Percentiles rank a stretch among this genome's conserved stretches.
phyloP scores from a whole-genome alignment of 139 green algal genomes.

The Bryopsis sp. region DNA sequence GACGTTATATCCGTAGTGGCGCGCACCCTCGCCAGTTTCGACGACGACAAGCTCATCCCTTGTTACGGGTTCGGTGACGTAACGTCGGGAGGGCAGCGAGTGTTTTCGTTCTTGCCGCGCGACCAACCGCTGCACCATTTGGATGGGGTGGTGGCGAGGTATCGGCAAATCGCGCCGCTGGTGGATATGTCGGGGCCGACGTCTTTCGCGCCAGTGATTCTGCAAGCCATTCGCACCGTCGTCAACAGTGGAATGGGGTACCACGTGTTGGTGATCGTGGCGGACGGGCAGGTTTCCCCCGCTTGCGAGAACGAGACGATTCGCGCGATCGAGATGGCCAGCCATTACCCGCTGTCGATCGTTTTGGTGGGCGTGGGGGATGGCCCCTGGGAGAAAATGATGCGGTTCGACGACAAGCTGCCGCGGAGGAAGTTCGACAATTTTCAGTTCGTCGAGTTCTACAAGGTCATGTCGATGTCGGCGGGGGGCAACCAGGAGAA shows the following conservation, averaged over 20 bases:
- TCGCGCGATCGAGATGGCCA: background rate
- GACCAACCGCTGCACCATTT: constrained; percentile 18
- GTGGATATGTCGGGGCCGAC: constrained; percentile 31
- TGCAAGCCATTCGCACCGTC: constrained; percentile 26
- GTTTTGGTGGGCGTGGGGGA: constrained; percentile 45
- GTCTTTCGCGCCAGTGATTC: constrained; percentile 38
- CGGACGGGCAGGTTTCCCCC: constrained; percentile 17
- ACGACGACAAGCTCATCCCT: constrained; percentile 48
- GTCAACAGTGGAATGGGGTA: constrained; percentile 20
- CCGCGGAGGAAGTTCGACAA: constrained; percentile 21
- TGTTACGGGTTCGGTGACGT: constrained; percentile 43
- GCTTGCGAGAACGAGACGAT: background rate
- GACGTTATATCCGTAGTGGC: constrained; percentile 33
- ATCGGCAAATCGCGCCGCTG: constrained; percentile 22
- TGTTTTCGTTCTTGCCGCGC: constrained; percentile 21
- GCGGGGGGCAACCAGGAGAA: background rate
- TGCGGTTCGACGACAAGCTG: constrained; percentile 35
- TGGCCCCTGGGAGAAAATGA: constrained; percentile 39
- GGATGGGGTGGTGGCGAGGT: constrained; percentile 24
- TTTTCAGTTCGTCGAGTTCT: constrained; percentile 53
- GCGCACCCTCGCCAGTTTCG: constrained; percentile 33
- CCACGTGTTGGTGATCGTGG: constrained; percentile 23
- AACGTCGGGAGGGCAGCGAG: background rate
- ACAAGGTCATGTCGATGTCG: constrained; percentile 9
- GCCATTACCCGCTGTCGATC: constrained; percentile 36